Percentiles rank a stretch among this genome's conserved stretches.
Evolutionary conservation across 2,329 filamentous ascomycete species (phyloP).

Genomic region (Aaosphaeria pasadenensis): DNA sequence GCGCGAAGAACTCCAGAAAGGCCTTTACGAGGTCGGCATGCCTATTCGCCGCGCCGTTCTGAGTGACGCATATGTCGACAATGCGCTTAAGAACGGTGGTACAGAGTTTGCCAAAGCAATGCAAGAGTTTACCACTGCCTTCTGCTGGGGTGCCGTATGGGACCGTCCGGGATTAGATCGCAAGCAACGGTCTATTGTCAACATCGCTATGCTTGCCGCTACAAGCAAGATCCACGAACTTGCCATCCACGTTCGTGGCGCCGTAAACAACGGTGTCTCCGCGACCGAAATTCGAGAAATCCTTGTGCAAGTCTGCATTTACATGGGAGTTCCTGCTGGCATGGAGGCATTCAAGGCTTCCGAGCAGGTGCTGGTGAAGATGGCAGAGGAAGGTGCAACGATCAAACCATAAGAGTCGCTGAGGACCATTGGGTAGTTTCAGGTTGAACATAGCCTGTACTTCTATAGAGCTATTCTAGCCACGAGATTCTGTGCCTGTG

Average conservation of each 20-base stretch:
- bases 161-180: constrained; percentile 48
- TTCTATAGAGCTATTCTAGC: too few relatives aligned
- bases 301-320: constrained; percentile 42
- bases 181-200: constrained; percentile 52
- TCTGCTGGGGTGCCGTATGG: constrained; percentile 61
- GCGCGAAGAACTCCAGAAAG: constrained; percentile 6
- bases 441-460: too few relatives aligned
- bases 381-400: too few relatives aligned
- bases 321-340: constrained; percentile 50
- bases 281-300: constrained; percentile 60
- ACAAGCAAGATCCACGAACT: constrained; percentile 56
- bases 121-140: constrained; percentile 59
- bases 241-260: constrained; percentile 57
- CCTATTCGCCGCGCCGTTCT: constrained; percentile 26
- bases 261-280: constrained; percentile 58
- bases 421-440: too few relatives aligned
- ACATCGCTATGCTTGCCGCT: constrained; percentile 60
- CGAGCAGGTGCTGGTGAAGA: too few relatives aligned
- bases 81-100: constrained; percentile 49
- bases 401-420: too few relatives aligned
- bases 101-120: constrained; percentile 54
- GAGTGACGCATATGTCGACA: constrained; percentile 56
- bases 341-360: neutral
- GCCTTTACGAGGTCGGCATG: constrained; percentile 13
- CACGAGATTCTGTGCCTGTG: too few relatives aligned